Conservation (phyloP, 2,329 filamentous ascomycete species). For the Colletotrichum tropicale region DNA sequence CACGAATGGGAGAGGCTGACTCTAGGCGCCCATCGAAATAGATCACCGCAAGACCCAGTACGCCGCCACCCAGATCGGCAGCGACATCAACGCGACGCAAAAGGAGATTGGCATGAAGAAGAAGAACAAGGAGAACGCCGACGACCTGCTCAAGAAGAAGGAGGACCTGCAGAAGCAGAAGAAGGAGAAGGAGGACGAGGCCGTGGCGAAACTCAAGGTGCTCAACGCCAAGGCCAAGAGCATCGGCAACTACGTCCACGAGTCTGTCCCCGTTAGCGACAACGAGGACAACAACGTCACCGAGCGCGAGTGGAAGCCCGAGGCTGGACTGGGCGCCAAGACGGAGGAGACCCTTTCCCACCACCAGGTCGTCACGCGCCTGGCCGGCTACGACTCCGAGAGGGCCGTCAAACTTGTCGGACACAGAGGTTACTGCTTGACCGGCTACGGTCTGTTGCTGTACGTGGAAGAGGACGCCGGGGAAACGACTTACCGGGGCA, state of each 20-base stretch:
- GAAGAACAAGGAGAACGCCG: constrained; percentile 91
- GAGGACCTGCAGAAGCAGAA: constrained; percentile 79
- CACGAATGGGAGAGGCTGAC: neutral
- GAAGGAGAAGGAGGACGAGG: constrained; percentile 76
- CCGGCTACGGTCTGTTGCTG: constrained; percentile 86
- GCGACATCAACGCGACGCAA: constrained; percentile 85
- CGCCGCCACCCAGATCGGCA: constrained; percentile 78
- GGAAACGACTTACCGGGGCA: no score
- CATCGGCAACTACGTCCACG: constrained; percentile 92
- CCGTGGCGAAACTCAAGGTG: constrained; percentile 64
- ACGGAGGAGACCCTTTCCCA: constrained; percentile 75
- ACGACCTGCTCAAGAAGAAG: constrained; percentile 81
- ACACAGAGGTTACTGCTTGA: constrained; percentile 92
- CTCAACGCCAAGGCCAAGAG: constrained; percentile 81
- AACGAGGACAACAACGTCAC: constrained; percentile 86
- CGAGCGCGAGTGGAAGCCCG: constrained; percentile 80
- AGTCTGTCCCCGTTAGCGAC: constrained; percentile 81
- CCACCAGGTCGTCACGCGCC: constrained; percentile 87
- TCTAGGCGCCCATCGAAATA: neutral
- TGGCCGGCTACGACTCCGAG: constrained; percentile 93
- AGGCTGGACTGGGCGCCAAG: constrained; percentile 76
- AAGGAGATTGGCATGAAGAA: constrained; percentile 92
- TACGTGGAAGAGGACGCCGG: neutral
- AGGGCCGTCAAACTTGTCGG: constrained; percentile 93
- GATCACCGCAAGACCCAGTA: constrained; percentile 64